Conservation (phyloP, 306 rosid species). For the Ormosia emarginata region DNA sequence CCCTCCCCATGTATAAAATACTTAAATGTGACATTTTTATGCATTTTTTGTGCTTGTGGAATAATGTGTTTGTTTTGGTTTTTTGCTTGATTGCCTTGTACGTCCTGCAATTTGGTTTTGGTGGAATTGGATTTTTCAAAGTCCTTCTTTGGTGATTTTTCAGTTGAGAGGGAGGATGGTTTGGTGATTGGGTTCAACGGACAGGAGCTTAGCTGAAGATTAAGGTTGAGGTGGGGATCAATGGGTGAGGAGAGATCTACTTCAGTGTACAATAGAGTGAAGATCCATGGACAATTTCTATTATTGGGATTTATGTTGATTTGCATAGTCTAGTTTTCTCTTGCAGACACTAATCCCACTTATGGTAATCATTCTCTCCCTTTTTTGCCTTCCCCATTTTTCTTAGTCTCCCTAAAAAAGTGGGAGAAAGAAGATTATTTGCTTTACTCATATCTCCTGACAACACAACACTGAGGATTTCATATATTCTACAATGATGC, state of each 20-base stretch:
- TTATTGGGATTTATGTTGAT: slow-evolving; percentile 48
- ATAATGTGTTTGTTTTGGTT: slow-evolving; percentile 1
- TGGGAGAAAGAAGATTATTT: neutral
- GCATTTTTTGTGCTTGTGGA: slow-evolving; percentile 16
- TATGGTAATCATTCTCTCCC: slow-evolving; percentile 55
- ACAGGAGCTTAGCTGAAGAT: slow-evolving; percentile 23
- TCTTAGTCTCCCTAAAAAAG: slow-evolving; percentile 20
- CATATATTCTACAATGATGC: neutral
- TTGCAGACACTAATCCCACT: slow-evolving; percentile 60
- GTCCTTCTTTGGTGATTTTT: slow-evolving; percentile 18
- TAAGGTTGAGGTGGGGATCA: slow-evolving; percentile 33
- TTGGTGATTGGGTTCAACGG: slow-evolving; percentile 18
- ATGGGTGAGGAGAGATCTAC: slow-evolving; percentile 67
- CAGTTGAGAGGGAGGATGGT: slow-evolving; percentile 30
- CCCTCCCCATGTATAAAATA: neutral
- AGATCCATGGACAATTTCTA: slow-evolving; percentile 42
- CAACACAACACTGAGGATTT: no score
- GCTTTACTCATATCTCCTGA: neutral
- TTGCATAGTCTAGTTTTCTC: slow-evolving; percentile 47
- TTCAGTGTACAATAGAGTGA: slow-evolving; percentile 34
- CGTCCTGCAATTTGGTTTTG: slow-evolving; percentile 8
- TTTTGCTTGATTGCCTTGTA: neutral
- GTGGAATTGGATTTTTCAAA: slow-evolving; percentile 11
- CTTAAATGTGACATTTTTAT: neutral
- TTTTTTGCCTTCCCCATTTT: slow-evolving; percentile 24